These are phyloP conservation scores for Eleusine indica DNA, from an alignment of 176 grass and related monocot species.

Conservation along the genomic window DNA sequence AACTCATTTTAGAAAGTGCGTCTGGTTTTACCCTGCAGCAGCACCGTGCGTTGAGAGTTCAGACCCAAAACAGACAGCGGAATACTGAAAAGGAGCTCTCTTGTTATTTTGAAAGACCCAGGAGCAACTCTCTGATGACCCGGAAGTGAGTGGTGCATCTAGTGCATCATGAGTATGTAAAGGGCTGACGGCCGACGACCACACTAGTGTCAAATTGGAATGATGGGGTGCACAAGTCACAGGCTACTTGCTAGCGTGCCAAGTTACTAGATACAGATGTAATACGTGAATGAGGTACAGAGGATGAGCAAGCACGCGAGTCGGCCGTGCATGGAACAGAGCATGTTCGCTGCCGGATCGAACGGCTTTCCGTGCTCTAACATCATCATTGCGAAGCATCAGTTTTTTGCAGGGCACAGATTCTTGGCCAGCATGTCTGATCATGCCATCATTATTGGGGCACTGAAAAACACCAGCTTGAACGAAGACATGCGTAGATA, in stretches of 20 bases:
- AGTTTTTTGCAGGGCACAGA: not conserved
- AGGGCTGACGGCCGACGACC: not conserved
- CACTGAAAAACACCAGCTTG: not conserved
- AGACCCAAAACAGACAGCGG: too few relatives aligned
- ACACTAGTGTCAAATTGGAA: not conserved
- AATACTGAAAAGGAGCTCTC: too few relatives aligned
- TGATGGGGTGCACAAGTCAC: not conserved
- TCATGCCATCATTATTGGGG: not conserved
- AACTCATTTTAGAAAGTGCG: not conserved
- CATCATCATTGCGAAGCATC: conserved; percentile 4
- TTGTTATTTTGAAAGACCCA: too few relatives aligned
- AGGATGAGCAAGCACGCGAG: not conserved
- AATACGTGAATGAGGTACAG: not conserved
- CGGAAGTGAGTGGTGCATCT: too few relatives aligned
- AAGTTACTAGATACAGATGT: not conserved
- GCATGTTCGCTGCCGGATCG: not conserved
- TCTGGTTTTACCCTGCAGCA: too few relatives aligned
- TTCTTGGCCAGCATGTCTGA: not conserved
- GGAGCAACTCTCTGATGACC: too few relatives aligned
- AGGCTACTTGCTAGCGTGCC: not conserved
- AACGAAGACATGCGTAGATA: not conserved
- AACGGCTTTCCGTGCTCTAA: conserved; percentile 24
- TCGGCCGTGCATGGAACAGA: not conserved
- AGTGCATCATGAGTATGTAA: not conserved
- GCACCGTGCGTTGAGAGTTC: too few relatives aligned